Percentiles rank a stretch among this genome's conserved stretches.
These are phyloP conservation scores for Colletotrichum salicis DNA, from an alignment of 2,329 filamentous ascomycete genomes.

Conservation along the genomic window DNA sequence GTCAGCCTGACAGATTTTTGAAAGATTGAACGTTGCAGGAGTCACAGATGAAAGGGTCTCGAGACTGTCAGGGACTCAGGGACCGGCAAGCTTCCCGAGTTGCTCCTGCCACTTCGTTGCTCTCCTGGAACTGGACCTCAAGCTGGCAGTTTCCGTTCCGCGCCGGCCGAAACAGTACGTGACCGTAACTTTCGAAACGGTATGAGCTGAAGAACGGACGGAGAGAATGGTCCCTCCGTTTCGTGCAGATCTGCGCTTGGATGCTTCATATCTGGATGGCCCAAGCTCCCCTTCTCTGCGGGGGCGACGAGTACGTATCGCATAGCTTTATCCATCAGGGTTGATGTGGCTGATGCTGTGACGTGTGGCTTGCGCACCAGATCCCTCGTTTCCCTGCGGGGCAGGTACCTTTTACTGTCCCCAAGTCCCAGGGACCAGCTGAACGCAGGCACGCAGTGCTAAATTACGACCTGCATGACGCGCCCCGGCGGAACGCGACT, in stretches of 20 bases:
- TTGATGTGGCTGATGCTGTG: neutral
- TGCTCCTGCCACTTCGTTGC: neutral
- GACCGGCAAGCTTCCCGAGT: too few relatives aligned
- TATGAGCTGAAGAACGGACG: neutral
- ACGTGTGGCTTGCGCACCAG: neutral
- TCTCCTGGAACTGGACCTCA: neutral
- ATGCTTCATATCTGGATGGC: neutral
- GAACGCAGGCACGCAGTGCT: constrained; percentile 10
- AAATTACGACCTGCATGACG: constrained; percentile 15
- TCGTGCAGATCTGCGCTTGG: neutral
- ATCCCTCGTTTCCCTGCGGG: neutral
- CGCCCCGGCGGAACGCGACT: neutral
- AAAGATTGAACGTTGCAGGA: neutral
- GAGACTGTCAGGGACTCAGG: neutral
- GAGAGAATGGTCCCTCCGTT: neutral
- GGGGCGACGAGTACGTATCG: neutral
- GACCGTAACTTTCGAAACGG: neutral
- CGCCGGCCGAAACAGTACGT: neutral
- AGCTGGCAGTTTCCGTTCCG: neutral
- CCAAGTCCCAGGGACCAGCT: neutral
- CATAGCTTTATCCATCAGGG: neutral
- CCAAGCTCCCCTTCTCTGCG: neutral
- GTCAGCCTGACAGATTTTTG: neutral
- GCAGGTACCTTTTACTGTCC: too few relatives aligned
- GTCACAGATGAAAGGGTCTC: neutral